A percentile compares a stretch with the other conserved stretches of the same genome.
Conservation (phyloP, 768 basidiomycete genomes). For the Dacryopinax primogenitus region DNA sequence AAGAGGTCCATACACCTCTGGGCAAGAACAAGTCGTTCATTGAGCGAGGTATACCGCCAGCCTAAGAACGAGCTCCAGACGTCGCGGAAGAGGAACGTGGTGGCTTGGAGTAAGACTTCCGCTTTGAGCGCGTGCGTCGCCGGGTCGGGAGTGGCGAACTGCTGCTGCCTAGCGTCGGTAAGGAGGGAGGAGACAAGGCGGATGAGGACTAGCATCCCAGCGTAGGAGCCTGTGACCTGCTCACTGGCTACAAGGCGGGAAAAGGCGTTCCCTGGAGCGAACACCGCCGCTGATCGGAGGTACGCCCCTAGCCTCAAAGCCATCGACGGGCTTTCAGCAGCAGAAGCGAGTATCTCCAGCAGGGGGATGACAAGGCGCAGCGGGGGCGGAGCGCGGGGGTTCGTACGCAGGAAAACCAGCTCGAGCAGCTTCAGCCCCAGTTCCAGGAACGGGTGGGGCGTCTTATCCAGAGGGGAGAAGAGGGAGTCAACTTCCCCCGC, state of each 20-base stretch:
- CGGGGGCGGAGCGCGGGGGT: not conserved
- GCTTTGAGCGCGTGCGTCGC: not conserved
- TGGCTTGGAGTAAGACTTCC: not conserved
- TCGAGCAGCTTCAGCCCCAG: not conserved
- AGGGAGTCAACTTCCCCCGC: slow-evolving; percentile 1
- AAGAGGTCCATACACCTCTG: not conserved
- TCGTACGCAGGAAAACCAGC: not conserved
- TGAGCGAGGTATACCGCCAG: not conserved
- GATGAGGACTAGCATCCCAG: not conserved
- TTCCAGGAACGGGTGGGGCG: slow-evolving; percentile 1
- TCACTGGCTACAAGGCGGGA: not conserved
- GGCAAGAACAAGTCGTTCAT: not conserved
- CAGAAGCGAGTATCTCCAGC: slow-evolving; percentile 11
- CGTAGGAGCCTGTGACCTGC: not conserved
- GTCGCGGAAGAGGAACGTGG: not conserved
- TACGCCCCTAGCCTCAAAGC: not conserved
- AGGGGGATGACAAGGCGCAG: slow-evolving; percentile 13
- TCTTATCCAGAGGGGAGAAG: not conserved
- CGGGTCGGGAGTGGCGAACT: not conserved
- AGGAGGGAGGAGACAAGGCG: not conserved
- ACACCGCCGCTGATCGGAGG: not conserved
- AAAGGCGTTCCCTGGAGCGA: not conserved
- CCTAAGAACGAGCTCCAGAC: slow-evolving; percentile 1
- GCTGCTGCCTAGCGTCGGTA: not conserved
- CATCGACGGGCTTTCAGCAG: not conserved